Evolutionary conservation across 2,329 filamentous ascomycete species (phyloP), one percentile per base, ranked within the genome.

Genomic region (Alternaria arbusti): DNA sequence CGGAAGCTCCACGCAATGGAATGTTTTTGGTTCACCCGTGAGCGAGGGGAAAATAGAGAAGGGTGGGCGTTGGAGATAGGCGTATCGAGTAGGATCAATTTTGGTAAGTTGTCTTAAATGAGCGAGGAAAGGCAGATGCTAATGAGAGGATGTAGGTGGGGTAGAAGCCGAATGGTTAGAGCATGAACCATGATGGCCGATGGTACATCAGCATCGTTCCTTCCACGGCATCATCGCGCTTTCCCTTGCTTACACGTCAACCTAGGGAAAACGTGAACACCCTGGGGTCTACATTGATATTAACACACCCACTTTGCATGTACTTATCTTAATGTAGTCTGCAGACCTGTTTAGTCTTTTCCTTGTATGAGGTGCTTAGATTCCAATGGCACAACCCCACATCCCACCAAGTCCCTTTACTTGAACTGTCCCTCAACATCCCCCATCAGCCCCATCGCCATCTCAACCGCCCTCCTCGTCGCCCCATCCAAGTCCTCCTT

Each of bases 401-500:
- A 40, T 17, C 36, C n/a, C 32, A 17, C 32, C 15, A 17, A 40
- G 13, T 11, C 22, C 22, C 22, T 17, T 46, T 47, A 26, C 45
- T 15, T 30, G 6, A 51, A 32, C 17, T 20, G n/a, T 2, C 12
- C 47, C 26, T 51, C 47, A 13, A 51, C 30, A 20, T 51, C 26
- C 26, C 47, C 26, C 26, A 51, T 32, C 3, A 17, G 12, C 9
- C 47, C 26, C 47, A 70, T 46, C 4, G 17, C 46, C 43, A 67
- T 47, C 15, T 65, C 50, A 5, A 71, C 40, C 4, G 67, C 68
- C 32, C 20, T 54, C 73, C 79, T 82, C 0, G 86, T 91, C 23
- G 80, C 79, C 63, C 86, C 84, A 68, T 91, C 88, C 49, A 91
- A 66, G 46, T 85, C 82, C 74, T 91, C 89, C 64, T 85, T 78